A percentile compares a stretch with the other conserved stretches of the same genome.
These are phyloP conservation scores for Acanthamoeba quina DNA, from an alignment of 208 protist genomes.

Conservation along the genomic window DNA sequence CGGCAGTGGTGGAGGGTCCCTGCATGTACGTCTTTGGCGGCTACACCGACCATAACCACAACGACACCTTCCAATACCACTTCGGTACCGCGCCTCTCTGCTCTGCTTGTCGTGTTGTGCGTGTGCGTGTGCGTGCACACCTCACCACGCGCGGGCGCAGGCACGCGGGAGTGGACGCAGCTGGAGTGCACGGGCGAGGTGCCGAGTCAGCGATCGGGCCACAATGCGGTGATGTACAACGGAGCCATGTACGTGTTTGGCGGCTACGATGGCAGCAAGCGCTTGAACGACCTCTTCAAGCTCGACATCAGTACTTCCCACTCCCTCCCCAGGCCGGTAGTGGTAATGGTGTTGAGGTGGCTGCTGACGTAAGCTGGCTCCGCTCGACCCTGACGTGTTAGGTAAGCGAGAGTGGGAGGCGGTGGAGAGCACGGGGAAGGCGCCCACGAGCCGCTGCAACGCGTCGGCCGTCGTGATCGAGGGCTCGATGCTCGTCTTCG, in stretches of 20 bases:
- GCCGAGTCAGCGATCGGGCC: constrained; percentile 67
- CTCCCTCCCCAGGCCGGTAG: no score
- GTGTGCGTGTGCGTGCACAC: not conserved
- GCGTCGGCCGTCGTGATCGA: not conserved
- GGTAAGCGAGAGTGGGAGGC: constrained; percentile 37
- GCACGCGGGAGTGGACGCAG: constrained; percentile 54
- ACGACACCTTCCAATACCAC: constrained; percentile 50
- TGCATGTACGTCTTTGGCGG: constrained; percentile 80
- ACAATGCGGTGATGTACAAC: constrained; percentile 29
- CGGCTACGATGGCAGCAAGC: constrained; percentile 75
- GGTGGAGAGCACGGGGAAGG: constrained; percentile 1
- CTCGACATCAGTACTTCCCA: constrained; percentile 45
- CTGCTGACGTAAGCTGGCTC: not conserved
- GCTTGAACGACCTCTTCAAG: constrained; percentile 70
- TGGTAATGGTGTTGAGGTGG: not conserved
- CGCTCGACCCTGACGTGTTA: not conserved
- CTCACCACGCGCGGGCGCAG: not conserved
- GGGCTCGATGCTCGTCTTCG: constrained; percentile 70
- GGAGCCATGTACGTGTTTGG: constrained; percentile 73
- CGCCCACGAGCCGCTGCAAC: constrained; percentile 16
- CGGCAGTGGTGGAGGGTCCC: constrained; percentile 34
- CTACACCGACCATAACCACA: constrained; percentile 45
- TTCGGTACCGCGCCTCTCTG: not conserved
- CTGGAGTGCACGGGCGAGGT: not conserved
- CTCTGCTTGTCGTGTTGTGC: no score